Base-by-base conservation (phyloP, 2,329 filamentous ascomycete genomes). In the Colletotrichum sp. region DNA sequence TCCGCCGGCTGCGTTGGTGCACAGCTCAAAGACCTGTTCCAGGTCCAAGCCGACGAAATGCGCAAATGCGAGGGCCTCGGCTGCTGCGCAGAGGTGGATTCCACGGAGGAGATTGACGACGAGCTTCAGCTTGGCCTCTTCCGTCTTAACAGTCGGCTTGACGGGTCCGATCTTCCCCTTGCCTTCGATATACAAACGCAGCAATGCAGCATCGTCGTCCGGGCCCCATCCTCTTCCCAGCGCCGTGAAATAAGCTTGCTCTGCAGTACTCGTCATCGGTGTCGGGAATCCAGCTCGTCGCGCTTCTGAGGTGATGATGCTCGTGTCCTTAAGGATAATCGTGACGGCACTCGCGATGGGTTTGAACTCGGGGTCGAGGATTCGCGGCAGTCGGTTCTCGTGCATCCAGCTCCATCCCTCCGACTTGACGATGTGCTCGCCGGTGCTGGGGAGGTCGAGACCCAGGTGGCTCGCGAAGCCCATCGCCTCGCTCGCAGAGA, bases 181-280 rank as follows among this genome's bases (percentile, higher is more conserved):
- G 10, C 85, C 85, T 57, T 87, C 84, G 10, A 80, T 84, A 77
- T 89, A 89, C 18, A 89, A 73, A 49, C 86, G 81, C 63, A 89
- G 80, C 34, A 89, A 78, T 64, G 85, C 83, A 59, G 84, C 86
- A 78, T 89, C 87, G 76, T 89, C 87, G 64, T 88, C 86, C 6
- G 82, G 26, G 1, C 59, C 59, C 18, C n/a, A 62, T 1, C 59
- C 59, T 21, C 28, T 62, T 77, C 89, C 86, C 9, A 94, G 82
- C 16, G 89, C 91, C 32, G 90, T 84, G 71, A 93, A 89, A 81
- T 93, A 94, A 32, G 90, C 87, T 82, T 94, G 92, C 83, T 95
- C 93, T 13, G 93, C 92, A 0, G 89, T 87, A 49, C 88, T 89
- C 71, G 90, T 90, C 80, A 95, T 89, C 0, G 91, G 91, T 1